Evolutionary conservation across 1,139 yeast species (phyloP).

Genomic region (Blastobotrys persicus): DNA sequence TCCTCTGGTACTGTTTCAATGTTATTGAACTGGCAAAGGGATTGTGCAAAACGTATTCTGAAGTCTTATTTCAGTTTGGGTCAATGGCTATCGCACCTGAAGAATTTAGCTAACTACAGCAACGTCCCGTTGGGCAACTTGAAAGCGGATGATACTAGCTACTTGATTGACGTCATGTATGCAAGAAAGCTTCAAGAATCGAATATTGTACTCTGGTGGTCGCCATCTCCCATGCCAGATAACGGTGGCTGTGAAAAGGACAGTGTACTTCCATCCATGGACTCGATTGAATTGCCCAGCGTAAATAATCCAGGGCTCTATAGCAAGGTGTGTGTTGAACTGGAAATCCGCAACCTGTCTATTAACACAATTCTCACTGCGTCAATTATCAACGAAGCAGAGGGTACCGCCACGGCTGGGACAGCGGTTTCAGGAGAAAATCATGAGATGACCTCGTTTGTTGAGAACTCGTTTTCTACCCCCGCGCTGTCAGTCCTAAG

Average conservation of each 20-base stretch:
- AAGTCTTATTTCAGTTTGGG: conserved; percentile 74
- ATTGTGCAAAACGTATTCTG: conserved; percentile 63
- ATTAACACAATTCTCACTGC: conserved; percentile 86
- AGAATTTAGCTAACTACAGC: conserved; percentile 65
- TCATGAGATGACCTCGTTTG: conserved; percentile 32
- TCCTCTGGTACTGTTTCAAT: conserved; percentile 51
- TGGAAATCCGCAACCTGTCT: conserved; percentile 73
- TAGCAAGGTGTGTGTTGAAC: conserved; percentile 73
- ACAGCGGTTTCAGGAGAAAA: conserved; percentile 32
- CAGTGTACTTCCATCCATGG: conserved; percentile 45
- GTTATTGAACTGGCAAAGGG: conserved; percentile 83
- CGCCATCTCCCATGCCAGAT: conserved; percentile 75
- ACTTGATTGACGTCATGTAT: conserved; percentile 78
- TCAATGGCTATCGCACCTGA: conserved; percentile 68
- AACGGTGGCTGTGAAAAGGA: conserved; percentile 83
- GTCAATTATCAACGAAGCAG: conserved; percentile 81
- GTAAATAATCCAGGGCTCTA: conserved; percentile 81
- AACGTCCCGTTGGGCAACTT: conserved; percentile 85
- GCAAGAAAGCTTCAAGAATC: conserved; percentile 70
- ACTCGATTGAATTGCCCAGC: conserved; percentile 64
- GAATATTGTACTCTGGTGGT: conserved; percentile 91
- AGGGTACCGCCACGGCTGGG: conserved; percentile 71
- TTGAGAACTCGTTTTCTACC: conserved; percentile 69
- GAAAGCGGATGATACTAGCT: conserved; percentile 70
- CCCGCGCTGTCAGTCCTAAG: conserved; percentile 72